Conservation (phyloP, 768 basidiomycete genomes). For the Collybiopsis confluens region DNA sequence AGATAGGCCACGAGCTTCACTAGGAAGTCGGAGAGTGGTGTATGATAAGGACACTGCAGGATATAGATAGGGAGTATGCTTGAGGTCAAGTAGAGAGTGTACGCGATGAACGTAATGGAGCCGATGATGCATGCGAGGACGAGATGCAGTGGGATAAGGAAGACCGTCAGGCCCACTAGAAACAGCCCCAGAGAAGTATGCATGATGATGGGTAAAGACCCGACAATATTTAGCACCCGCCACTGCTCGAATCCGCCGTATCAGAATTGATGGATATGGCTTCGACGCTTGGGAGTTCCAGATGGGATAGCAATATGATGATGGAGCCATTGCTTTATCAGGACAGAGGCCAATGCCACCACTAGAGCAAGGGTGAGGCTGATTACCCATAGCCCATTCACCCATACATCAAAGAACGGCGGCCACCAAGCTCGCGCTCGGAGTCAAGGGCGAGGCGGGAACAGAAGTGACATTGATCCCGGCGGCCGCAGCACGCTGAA, state of each 20-base stretch:
- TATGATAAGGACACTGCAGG: conserved; percentile 13
- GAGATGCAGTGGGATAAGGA: conserved; percentile 4
- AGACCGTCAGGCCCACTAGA: conserved; percentile 12
- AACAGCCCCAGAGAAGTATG: conserved; percentile 16
- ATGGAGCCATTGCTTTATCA: conserved; percentile 23
- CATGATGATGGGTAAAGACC: conserved; percentile 13
- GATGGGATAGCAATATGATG: conserved; percentile 15
- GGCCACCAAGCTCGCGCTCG: not conserved
- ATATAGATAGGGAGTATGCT: conserved; percentile 10
- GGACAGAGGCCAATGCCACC: conserved; percentile 18
- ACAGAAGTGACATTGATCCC: not conserved
- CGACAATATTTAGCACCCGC: conserved; percentile 13
- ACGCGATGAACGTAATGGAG: not conserved
- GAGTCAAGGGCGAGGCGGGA: not conserved
- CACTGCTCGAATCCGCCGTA: conserved; percentile 16
- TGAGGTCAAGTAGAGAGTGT: conserved; percentile 5
- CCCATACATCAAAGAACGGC: not conserved
- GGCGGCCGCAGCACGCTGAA: conserved; percentile 5
- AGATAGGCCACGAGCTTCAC: not conserved
- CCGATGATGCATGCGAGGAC: conserved; percentile 3
- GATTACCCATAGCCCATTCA: conserved; percentile 20
- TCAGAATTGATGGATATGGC: conserved; percentile 18
- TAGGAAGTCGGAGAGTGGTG: conserved; percentile 6
- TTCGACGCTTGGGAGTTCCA: conserved; percentile 16
- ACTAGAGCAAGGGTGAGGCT: conserved; percentile 20